Evolutionary conservation across 441 rosid species (phyloP).

Genomic region (Adansonia rubrostipa): DNA sequence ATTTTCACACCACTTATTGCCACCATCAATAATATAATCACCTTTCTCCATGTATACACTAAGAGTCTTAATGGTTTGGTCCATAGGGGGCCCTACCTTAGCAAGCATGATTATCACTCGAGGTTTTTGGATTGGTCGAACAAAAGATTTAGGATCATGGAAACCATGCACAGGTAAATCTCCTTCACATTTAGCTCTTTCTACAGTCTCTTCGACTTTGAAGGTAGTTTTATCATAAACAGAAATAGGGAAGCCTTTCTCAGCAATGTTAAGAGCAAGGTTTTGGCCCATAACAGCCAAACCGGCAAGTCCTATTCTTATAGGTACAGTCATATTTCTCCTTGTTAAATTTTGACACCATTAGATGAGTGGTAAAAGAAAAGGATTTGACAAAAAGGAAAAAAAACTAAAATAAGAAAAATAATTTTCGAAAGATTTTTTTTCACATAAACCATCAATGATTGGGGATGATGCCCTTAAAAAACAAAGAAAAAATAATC

Average conservation of each 20-base stretch:
- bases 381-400: not conserved
- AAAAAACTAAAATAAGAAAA: no score
- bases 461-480: no score
- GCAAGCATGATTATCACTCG: conserved; percentile 15
- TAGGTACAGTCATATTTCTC: conserved; percentile 56
- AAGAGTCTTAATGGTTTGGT: conserved; percentile 81
- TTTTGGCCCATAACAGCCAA: conserved; percentile 98
- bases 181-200: conserved; percentile 62
- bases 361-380: conserved; percentile 28
- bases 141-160: conserved; percentile 18
- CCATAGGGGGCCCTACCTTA: conserved; percentile 8
- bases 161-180: conserved; percentile 25
- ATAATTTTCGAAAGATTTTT: no score
- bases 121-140: conserved; percentile 15
- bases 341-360: conserved; percentile 35
- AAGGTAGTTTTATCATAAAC: conserved; percentile 19
- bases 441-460: no score
- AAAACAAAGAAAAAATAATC: not conserved
- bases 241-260: conserved; percentile 18
- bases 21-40: conserved; percentile 93
- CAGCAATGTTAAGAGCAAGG: conserved; percentile 46
- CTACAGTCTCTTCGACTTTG: conserved; percentile 13
- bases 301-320: conserved; percentile 94
- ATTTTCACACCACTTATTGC: conserved; percentile 97
- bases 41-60: conserved; percentile 86